Evolutionary conservation across 176 grass and related monocot species (phyloP), one percentile per base, ranked within the genome.

Genomic region (Themeda triandra): DNA sequence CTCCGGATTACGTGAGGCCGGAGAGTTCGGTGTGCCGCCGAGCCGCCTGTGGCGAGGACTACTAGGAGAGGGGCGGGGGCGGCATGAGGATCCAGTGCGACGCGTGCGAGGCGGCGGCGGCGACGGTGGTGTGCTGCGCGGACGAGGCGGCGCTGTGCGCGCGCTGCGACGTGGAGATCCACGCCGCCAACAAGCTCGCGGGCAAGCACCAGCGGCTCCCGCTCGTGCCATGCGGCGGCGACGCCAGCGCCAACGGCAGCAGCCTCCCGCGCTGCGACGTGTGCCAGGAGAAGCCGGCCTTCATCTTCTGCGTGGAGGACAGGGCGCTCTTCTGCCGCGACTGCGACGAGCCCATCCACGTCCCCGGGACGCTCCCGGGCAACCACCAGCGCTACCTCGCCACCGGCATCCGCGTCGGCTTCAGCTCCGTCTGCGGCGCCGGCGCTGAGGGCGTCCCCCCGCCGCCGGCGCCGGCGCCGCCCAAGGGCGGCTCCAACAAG

Each of bases 301-400:
- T 99, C 69, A 91, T 99, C 77, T 99, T 99, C 91, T 99, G 97
- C 77, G 93, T 99, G 6, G 93, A 99, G 77, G 97, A 99, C 82
- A 32, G 96, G 80, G 97, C 97, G 70, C 97, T 99, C 14, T 89
- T 99, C 86, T 99, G 97, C 92, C 80, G 93, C 18, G 97, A 99
- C 71, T 99, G 93, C 74, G 97, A 99, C 84, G 96, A 94, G 86
- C 86, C 93, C 58, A 99, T 99, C 73, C 97, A 99, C 36, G 91
- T 99, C 19, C 80, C 93, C 0, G 91, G 93, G 1, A 92, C 93
- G 59, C 91, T 99, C 32, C 82, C 93, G 8, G 97, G 92, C 19
- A 78, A 87, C n/a, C 90, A 91, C 87, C 91, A 92, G 66, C 93
- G 96, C 17, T 94, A 91, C 87, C 90, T 99, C 17, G 86, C 96